Percentiles rank a stretch among this genome's conserved stretches.
Conservation (phyloP, 2,329 filamentous ascomycete genomes). For the Lasiodiplodia sp. region DNA sequence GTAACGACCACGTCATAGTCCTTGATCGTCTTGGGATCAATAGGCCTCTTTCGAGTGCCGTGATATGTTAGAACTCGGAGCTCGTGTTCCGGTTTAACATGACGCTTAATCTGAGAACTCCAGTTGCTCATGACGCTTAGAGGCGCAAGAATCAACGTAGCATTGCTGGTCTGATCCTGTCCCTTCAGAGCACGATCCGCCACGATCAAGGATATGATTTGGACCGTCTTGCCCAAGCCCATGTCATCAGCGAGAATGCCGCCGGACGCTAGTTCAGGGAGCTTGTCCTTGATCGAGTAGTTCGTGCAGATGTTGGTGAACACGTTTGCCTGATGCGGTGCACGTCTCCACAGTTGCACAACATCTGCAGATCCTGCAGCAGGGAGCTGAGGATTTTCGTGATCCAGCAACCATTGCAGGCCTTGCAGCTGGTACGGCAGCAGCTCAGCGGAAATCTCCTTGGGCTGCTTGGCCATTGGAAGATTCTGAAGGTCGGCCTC, state of each 20-base stretch:
- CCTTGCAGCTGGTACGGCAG: conserved; percentile 82
- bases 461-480: conserved; percentile 73
- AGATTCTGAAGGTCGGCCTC: conserved; percentile 66
- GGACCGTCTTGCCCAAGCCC: conserved; percentile 86
- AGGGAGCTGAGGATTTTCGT: conserved; percentile 75
- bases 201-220: conserved; percentile 79
- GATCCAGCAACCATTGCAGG: conserved; percentile 79
- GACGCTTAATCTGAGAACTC: conserved; percentile 78
- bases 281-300: conserved; percentile 62
- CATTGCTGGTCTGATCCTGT: conserved; percentile 65
- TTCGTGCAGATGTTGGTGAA: conserved; percentile 77
- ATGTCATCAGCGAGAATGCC: conserved; percentile 75
- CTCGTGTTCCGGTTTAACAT: conserved; percentile 65
- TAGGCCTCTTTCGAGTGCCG: conserved; percentile 61
- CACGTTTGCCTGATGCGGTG: conserved; percentile 44
- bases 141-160: conserved; percentile 83
- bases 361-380: conserved; percentile 63
- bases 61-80: conserved; percentile 76
- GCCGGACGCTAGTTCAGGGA: conserved; percentile 72
- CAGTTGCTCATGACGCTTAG: conserved; percentile 84
- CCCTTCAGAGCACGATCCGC: conserved; percentile 61
- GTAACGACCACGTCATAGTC: conserved; percentile 78
- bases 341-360: conserved; percentile 79
- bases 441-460: conserved; percentile 68
- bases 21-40: conserved; percentile 65